These are phyloP conservation scores for Saprolegnia diclina DNA, from an alignment of 352 stramenopile species.

Conservation along the genomic window DNA sequence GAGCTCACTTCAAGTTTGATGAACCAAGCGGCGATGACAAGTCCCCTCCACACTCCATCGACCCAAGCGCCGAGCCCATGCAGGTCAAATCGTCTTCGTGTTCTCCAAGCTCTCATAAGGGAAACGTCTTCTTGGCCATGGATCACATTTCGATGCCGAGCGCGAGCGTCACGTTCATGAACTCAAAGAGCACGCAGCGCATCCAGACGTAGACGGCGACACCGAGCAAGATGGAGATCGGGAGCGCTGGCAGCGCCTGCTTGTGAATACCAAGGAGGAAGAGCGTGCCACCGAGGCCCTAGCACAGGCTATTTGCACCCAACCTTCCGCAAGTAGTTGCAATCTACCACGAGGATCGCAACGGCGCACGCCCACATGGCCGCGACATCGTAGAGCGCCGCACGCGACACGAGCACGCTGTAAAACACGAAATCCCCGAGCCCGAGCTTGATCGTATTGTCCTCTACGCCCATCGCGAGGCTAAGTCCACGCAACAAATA, in stretches of 20 bases:
- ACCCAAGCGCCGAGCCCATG: too few species aligned
- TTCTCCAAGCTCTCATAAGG: not conserved
- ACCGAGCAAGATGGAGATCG: slow-evolving; percentile 88
- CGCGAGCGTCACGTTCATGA: slow-evolving; percentile 40
- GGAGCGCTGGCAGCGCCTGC: slow-evolving; percentile 93
- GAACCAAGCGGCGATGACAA: too few species aligned
- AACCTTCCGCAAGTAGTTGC: not conserved
- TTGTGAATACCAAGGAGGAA: slow-evolving; percentile 94
- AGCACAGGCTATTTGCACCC: slow-evolving; percentile 22
- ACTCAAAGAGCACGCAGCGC: slow-evolving; percentile 62
- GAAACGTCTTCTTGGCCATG: not conserved
- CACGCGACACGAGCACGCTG: slow-evolving; percentile 94
- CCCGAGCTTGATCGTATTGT: slow-evolving; percentile 90
- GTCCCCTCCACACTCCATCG: too few species aligned
- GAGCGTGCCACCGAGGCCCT: slow-evolving; percentile 91
- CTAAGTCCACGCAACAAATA: not conserved
- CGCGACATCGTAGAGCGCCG: slow-evolving; percentile 93
- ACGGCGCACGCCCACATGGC: slow-evolving; percentile 92
- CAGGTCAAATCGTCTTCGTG: not conserved
- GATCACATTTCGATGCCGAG: slow-evolving; percentile 30
- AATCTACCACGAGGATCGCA: slow-evolving; percentile 90
- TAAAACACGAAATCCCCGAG: slow-evolving; percentile 99
- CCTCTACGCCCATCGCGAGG: slow-evolving; percentile 30
- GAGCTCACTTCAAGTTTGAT: too few species aligned
- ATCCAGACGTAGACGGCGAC: slow-evolving; percentile 81